Evolutionary conservation across 805 yeast species (phyloP).

Genomic region (Spathaspora hagerdaliae): DNA sequence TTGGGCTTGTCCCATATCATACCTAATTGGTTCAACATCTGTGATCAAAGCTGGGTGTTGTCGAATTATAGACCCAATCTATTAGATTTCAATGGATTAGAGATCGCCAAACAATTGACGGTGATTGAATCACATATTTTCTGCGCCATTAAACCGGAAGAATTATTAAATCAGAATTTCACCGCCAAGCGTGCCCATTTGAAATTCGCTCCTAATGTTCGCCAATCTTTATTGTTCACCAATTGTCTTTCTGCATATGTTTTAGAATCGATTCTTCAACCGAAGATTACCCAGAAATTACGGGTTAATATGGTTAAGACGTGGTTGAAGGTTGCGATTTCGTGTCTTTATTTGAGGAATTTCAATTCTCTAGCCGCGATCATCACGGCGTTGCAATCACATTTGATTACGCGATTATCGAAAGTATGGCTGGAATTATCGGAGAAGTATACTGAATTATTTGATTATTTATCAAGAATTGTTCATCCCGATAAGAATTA

Average conservation of each 20-base stretch:
- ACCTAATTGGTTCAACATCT: constrained; percentile 45
- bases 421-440: constrained; percentile 56
- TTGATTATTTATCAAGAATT: constrained; percentile 60
- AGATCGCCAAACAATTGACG: constrained; percentile 73
- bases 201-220: constrained; percentile 60
- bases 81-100: constrained; percentile 62
- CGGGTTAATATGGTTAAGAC: constrained; percentile 55
- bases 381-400: constrained; percentile 72
- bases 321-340: constrained; percentile 73
- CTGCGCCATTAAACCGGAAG: constrained; percentile 59
- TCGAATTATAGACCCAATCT: constrained; percentile 50
- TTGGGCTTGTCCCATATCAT: constrained; percentile 33
- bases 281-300: constrained; percentile 43
- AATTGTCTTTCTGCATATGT: constrained; percentile 71
- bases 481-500: constrained; percentile 76
- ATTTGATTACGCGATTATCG: constrained; percentile 60
- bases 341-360: constrained; percentile 69
- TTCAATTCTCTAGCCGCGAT: constrained; percentile 78
- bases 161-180: constrained; percentile 61
- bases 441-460: constrained; percentile 57
- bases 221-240: constrained; percentile 61
- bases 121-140: constrained; percentile 66
- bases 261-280: constrained; percentile 61
- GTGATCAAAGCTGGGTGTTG: constrained; percentile 57
- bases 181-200: constrained; percentile 56